A percentile compares a stretch with the other conserved stretches of the same genome.
phyloP scores from a whole-genome alignment of 1,139 yeast species.

The Debaryomyces sp. region DNA sequence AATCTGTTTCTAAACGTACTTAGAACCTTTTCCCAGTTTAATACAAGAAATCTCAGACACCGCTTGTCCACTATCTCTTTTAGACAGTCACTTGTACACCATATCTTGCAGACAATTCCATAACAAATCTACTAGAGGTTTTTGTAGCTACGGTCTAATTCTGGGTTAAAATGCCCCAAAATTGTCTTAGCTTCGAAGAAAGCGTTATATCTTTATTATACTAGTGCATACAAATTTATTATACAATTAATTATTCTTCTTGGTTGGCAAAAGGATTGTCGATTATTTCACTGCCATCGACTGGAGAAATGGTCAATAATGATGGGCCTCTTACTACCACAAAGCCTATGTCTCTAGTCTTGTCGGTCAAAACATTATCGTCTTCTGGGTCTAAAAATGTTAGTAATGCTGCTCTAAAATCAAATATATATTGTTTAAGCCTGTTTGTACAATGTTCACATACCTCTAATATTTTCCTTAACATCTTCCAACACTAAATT shows the following conservation, averaged over 20 bases:
- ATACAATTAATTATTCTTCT: constrained; percentile 17
- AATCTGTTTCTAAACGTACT: no score
- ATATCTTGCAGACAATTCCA: not conserved
- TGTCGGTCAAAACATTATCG: constrained; percentile 45
- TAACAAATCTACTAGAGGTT: not conserved
- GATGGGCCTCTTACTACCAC: constrained; percentile 90
- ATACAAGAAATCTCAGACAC: not conserved
- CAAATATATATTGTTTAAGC: not conserved
- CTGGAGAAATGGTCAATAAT: constrained; percentile 78
- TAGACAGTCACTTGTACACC: not conserved
- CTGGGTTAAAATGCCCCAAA: not conserved
- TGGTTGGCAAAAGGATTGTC: constrained; percentile 62
- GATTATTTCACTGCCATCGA: constrained; percentile 79
- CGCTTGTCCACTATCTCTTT: not conserved
- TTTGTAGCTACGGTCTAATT: not conserved
- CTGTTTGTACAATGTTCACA: constrained; percentile 18
- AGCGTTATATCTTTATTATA: constrained; percentile 1
- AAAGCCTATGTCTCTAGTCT: constrained; percentile 67
- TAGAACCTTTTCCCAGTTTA: no score
- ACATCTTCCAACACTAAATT: constrained; percentile 89
- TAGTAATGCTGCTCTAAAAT: constrained; percentile 18
- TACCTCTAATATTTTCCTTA: constrained; percentile 64
- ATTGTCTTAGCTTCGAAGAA: not conserved
- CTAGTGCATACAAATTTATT: constrained; percentile 8
- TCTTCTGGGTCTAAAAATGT: constrained; percentile 60